Base-by-base conservation (phyloP, 805 yeast genomes). In the Maudiozyma saulgeensis region DNA sequence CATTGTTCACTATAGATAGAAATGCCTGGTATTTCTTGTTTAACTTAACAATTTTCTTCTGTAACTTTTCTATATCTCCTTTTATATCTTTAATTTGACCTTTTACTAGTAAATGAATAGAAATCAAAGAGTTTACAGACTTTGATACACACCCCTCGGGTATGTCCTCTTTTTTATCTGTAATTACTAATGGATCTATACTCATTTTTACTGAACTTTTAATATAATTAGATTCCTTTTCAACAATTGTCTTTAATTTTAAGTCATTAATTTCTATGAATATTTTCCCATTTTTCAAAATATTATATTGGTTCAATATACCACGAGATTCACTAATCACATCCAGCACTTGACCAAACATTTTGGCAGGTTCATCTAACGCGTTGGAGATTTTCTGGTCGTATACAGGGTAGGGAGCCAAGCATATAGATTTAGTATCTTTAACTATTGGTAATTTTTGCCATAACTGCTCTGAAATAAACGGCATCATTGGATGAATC, bases 401-500 rank as follows among this genome's bases (percentile, higher is more conserved):
- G 67, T 72, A 82, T 47, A 67, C 76, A 47, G 99, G 99, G 73
- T 80, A 93, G 43, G 73, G 56, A 35, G 96, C 93, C 61, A 79
- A 77, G 45, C 81, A 81, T 62, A 93, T 87, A 19, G 96, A 76
- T 47, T 68, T 72, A 21, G 87, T 73, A 21, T 70, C 69, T 58
- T 84, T 95, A 45, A 79, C 71, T 60, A 83, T 81, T 57, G 98
- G 97, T 61, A 91, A 74, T 69, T 96, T 84, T 74, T 91, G 99
- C 97, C 96, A 91, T 85, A 91, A 79, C 75, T 91, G 98, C 70
- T 91, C 99, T 44, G 98, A 82, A 55, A 91, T 73, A 67, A 80
- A 93, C 32, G 99, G 99, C 98, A 91, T 91, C 75, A 87, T 90
- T 63, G 99, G 99, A 66, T 91, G 98, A 58, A 88, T 90, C 73